Conservation (phyloP, 345 rosid genomes). For the Eucalyptus melliodora region DNA sequence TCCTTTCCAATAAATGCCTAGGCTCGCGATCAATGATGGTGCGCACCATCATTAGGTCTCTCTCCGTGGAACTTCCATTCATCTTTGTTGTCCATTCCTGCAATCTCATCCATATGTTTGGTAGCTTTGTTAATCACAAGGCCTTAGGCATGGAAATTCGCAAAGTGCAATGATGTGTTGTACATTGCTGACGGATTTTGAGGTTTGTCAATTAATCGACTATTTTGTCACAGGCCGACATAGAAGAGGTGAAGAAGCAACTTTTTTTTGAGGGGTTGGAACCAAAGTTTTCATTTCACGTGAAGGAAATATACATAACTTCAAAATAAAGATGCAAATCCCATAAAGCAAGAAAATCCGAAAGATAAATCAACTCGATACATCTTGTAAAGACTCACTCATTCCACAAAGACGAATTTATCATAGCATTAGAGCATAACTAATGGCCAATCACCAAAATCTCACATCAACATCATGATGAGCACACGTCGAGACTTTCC, state of each 20-base stretch:
- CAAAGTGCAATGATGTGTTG: background rate
- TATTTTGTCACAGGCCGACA: slow-evolving; percentile 1
- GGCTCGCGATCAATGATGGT: background rate
- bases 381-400: fast-evolving
- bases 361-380: background rate
- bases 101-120: background rate
- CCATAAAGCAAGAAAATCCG: no score
- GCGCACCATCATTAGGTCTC: background rate
- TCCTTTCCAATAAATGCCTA: background rate
- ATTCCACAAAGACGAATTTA: no score
- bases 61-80: background rate
- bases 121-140: background rate
- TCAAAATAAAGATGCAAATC: background rate
- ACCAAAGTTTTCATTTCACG: background rate
- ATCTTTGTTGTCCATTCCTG: background rate
- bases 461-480: fast-evolving
- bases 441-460: fast-evolving
- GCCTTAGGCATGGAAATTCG: background rate
- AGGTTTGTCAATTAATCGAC: background rate
- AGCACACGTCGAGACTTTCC: fast-evolving
- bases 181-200: background rate
- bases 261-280: background rate
- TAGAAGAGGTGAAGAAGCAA: slow-evolving; percentile 68
- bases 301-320: background rate
- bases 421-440: fast-evolving